phyloP scores from a whole-genome alignment of 495 filamentous ascomycete species.

The Aspergillus ostianus region DNA sequence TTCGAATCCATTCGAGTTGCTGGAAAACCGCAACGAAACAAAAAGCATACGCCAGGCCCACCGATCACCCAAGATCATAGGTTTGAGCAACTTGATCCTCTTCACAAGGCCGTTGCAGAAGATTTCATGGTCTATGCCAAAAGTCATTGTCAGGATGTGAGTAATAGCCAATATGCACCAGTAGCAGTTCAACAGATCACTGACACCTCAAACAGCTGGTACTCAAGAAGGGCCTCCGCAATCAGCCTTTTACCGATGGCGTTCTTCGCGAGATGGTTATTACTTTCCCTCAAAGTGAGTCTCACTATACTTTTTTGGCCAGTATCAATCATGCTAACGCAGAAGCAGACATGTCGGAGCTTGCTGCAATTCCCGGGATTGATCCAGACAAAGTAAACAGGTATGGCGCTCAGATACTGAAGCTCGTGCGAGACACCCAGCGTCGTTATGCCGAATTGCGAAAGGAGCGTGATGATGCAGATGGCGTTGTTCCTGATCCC shows the following conservation, averaged over 20 bases:
- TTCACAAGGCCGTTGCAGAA: conserved; percentile 63
- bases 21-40: conserved; percentile 36
- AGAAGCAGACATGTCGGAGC: conserved; percentile 40
- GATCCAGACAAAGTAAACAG: conserved; percentile 64
- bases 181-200: conserved; percentile 6
- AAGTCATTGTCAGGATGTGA: conserved; percentile 56
- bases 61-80: conserved; percentile 72
- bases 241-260: conserved; percentile 72
- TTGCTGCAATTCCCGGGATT: conserved; percentile 68
- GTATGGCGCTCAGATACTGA: conserved; percentile 68
- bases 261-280: conserved; percentile 84
- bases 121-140: conserved; percentile 66
- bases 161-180: conserved; percentile 4
- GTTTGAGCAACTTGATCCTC: conserved; percentile 56
- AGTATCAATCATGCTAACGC: conserved; percentile 9
- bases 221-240: conserved; percentile 57
- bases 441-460: conserved; percentile 60
- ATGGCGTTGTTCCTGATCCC: conserved; percentile 50
- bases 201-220: conserved; percentile 49
- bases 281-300: conserved; percentile 61
- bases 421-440: conserved; percentile 57
- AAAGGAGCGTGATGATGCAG: conserved; percentile 38
- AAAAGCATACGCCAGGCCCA: conserved; percentile 50
- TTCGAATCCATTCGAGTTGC: conserved; percentile 59
- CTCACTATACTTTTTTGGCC: conserved; percentile 8